Evolutionary conservation across 2,329 filamentous ascomycete genomes (phyloP).

Genomic region (Colletotrichum tamarilloi): DNA sequence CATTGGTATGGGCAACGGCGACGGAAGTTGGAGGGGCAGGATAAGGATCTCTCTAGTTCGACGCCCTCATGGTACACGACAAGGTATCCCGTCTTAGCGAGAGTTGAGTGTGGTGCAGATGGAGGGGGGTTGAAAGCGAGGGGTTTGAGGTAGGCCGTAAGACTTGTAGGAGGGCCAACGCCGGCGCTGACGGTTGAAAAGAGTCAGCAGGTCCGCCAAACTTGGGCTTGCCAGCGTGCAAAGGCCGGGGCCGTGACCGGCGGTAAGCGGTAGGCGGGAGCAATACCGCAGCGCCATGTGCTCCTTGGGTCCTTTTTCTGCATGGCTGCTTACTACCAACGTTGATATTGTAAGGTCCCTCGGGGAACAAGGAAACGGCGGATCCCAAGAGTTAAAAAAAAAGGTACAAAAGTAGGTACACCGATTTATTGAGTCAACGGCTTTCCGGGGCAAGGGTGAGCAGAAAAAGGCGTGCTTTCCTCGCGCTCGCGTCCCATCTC

Average conservation of each 20-base stretch:
- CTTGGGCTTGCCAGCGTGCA: not conserved
- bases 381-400: not conserved
- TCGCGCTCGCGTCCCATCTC: not conserved
- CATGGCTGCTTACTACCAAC: too few relatives aligned
- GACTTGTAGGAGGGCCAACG: not conserved
- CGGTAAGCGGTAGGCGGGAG: constrained; percentile 4
- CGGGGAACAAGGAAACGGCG: constrained; percentile 2
- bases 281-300: not conserved
- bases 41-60: not conserved
- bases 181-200: not conserved
- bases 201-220: constrained; percentile 12
- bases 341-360: not conserved
- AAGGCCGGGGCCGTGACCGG: constrained; percentile 19
- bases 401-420: not conserved
- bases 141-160: not conserved
- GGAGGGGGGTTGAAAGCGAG: not conserved
- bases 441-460: not conserved
- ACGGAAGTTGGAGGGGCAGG: not conserved
- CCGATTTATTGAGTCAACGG: constrained; percentile 3
- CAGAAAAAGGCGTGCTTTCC: not conserved
- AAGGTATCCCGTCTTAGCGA: not conserved
- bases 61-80: not conserved
- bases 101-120: not conserved
- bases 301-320: not conserved
- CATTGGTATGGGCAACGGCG: not conserved